phyloP scores from a whole-genome alignment of 2,329 filamentous ascomycete species.

The Immersiporthe knoxdaviesiana region DNA sequence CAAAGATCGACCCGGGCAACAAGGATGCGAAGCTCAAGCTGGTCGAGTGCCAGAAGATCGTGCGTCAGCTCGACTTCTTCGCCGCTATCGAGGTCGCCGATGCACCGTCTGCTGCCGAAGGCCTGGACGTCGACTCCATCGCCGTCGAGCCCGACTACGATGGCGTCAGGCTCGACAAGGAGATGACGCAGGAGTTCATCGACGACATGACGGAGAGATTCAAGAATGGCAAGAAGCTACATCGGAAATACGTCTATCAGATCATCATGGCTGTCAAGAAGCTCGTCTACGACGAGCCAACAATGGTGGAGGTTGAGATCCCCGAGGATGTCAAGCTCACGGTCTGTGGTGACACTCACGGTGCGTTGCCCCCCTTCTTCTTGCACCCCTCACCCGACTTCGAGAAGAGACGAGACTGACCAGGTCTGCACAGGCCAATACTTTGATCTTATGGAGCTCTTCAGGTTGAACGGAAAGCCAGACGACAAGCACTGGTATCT shows the following conservation, averaged over 20 bases:
- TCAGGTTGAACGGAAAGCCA: conserved; percentile 85
- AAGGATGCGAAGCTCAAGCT: conserved; percentile 90
- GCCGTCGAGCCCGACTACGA: conserved; percentile 83
- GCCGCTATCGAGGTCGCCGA: conserved; percentile 93
- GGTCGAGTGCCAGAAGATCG: conserved; percentile 91
- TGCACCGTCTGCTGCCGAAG: conserved; percentile 88
- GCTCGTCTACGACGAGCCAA: conserved; percentile 87
- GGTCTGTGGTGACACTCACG: conserved; percentile 96
- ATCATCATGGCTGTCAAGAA: conserved; percentile 90
- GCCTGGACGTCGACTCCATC: conserved; percentile 85
- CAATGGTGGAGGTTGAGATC: conserved; percentile 93
- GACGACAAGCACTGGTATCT: conserved; percentile 88
- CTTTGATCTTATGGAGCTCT: conserved; percentile 96
- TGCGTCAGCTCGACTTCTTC: conserved; percentile 89
- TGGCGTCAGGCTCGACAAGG: conserved; percentile 72
- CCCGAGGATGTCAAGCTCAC: conserved; percentile 79
- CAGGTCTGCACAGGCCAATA: conserved; percentile 73
- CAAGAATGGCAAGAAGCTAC: conserved; percentile 93
- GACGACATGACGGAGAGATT: conserved; percentile 97
- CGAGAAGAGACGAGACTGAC: conserved; percentile 30
- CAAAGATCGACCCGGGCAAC: conserved; percentile 83
- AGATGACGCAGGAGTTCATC: conserved; percentile 97
- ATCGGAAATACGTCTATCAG: conserved; percentile 96
- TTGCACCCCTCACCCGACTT: conserved; percentile 19
- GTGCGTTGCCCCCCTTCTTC: conserved; percentile 52